A percentile compares a stretch with the other conserved stretches of the same genome.
These are phyloP conservation scores for Diaporthe longicolla DNA, from an alignment of 2,329 filamentous ascomycete species.

Conservation along the genomic window DNA sequence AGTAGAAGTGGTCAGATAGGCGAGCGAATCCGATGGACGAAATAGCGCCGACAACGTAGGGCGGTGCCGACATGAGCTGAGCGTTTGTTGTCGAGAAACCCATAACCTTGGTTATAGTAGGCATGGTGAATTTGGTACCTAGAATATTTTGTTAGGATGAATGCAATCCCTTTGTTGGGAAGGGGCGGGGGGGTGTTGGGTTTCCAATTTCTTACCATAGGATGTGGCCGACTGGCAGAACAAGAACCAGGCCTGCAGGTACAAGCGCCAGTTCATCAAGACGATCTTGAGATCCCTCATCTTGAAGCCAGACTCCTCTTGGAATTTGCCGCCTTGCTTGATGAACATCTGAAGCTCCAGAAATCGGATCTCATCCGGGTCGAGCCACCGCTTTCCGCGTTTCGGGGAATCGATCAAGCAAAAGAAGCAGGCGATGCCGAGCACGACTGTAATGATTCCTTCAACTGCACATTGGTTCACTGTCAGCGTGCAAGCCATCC, in stretches of 20 bases:
- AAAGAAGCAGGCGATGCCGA: slow-evolving; percentile 68
- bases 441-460: slow-evolving; percentile 20
- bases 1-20: slow-evolving; percentile 74
- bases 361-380: slow-evolving; percentile 39
- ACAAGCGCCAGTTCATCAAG: slow-evolving; percentile 41
- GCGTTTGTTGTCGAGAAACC: slow-evolving; percentile 52
- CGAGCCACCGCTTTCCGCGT: slow-evolving; percentile 33
- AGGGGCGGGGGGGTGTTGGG: slow-evolving; percentile 2
- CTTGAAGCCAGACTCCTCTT: slow-evolving; percentile 20
- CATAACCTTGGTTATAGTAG: slow-evolving; percentile 55
- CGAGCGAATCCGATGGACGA: slow-evolving; percentile 75
- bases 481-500: background rate
- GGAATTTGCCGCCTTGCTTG: slow-evolving; percentile 20
- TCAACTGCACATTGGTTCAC: background rate
- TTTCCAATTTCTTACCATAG: slow-evolving; percentile 47
- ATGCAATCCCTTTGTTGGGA: too few relatives aligned
- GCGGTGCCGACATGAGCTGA: slow-evolving; percentile 70
- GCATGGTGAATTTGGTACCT: slow-evolving; percentile 47
- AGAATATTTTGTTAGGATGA: background rate
- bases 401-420: slow-evolving; percentile 41
- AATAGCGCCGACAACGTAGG: slow-evolving; percentile 73
- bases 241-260: slow-evolving; percentile 44
- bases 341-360: slow-evolving; percentile 37
- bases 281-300: slow-evolving; percentile 36
- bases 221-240: slow-evolving; percentile 47